phyloP scores from a whole-genome alignment of 768 basidiomycete genomes.

The Leccinum disarticulatum region DNA sequence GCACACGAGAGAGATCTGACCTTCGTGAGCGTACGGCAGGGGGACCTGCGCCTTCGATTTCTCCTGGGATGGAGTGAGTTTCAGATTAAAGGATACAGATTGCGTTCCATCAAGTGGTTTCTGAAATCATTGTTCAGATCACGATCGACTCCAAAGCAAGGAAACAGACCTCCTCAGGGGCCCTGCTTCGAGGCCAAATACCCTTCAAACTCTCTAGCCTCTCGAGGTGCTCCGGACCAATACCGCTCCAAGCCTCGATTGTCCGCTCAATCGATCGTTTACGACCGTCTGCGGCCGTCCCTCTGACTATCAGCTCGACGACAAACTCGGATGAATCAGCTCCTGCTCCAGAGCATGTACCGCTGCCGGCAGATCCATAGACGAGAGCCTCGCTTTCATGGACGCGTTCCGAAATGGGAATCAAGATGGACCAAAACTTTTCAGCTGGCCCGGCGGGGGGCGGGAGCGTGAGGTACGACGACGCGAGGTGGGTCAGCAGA shows the following conservation, averaged over 20 bases:
- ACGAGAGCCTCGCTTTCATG: constrained; percentile 61
- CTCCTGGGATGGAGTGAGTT: constrained; percentile 79
- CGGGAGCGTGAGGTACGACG: constrained; percentile 69
- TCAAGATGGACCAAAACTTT: constrained; percentile 82
- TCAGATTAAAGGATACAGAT: constrained; percentile 84
- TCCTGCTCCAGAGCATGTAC: constrained; percentile 38
- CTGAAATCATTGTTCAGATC: constrained; percentile 21
- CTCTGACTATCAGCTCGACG: constrained; percentile 59
- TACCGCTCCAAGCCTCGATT: constrained; percentile 60
- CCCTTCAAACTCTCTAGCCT: constrained; percentile 52
- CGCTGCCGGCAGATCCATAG: constrained; percentile 55
- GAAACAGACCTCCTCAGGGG: constrained; percentile 20
- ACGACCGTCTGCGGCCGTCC: constrained; percentile 41
- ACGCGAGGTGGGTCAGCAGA: constrained; percentile 66
- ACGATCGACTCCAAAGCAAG: background rate
- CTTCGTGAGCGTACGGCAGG: constrained; percentile 88
- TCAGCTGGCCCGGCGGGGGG: constrained; percentile 58
- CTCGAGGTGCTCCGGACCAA: constrained; percentile 45
- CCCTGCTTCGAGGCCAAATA: constrained; percentile 43
- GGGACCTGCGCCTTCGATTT: constrained; percentile 79
- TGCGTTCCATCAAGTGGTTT: constrained; percentile 58
- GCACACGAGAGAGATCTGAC: constrained; percentile 35
- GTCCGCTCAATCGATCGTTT: constrained; percentile 57
- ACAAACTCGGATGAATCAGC: constrained; percentile 47
- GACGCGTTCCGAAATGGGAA: constrained; percentile 61